Base-by-base conservation (phyloP, 179 eudicot species). In the Amaranthus tricolor region DNA sequence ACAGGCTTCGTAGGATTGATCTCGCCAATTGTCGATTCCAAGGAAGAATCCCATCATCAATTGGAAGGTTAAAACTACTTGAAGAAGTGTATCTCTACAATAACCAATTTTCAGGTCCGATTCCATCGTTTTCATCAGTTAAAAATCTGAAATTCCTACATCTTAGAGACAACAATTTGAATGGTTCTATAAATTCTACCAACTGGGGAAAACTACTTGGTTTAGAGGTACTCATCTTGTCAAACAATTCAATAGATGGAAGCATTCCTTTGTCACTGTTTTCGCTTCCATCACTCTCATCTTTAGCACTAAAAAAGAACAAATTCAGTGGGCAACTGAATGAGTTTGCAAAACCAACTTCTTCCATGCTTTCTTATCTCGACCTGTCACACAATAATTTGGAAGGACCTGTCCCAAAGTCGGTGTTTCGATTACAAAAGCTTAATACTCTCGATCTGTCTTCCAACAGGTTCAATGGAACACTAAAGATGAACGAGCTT, bases 251-350 rank as follows among this genome's bases (percentile, higher is more conserved):
- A 7, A 65, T 89, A 13, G 62, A 8, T 60, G 93, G 89, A 8
- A 82, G 66, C 56, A 78, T 89, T 60, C 89, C 93, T 5, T n/a
- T 56, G 4, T 82, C 85, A 31, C 68, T 89, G 43, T 84, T 87
- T 68, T 51, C 75, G 5, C 70, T 75, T 21, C 81, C 80, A 17
- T 81, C 82, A 3, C 53, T 89, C 45, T 55, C 64, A 56, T 60
- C 74, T 52, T 40, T 87, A 16, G 15, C 5, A 9, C 78, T 89
- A 55, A 68, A 71, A 5, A 53, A 74, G 49, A 89, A 87, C 52
- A 68, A 76, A 12, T 84, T 89, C 71, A 66, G 72, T 47, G 86
- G 84, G 51, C 78, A 70, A 14, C 44, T 85, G 31, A 5, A 62
- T 43, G 81, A 59, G 47, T 73, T 71, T 72, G 11, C 43, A 6